Percentiles rank a stretch among this genome's conserved stretches.
Conservation (phyloP, 176 grass and related monocot species). For the Musa beccarii region DNA sequence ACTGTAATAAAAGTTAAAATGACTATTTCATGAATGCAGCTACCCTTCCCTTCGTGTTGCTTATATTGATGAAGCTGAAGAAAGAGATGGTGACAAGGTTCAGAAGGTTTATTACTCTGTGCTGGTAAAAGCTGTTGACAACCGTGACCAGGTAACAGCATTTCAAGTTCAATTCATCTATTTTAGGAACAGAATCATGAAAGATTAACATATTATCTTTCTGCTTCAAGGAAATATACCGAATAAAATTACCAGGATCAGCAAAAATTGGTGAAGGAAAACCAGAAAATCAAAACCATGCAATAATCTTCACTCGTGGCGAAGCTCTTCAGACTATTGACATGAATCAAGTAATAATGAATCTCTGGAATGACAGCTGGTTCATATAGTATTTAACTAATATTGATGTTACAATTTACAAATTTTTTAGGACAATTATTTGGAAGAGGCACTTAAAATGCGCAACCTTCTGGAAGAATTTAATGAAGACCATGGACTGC, state of each 20-base stretch:
- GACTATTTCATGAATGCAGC: constrained; percentile 39
- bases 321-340: constrained; percentile 95
- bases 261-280: constrained; percentile 92
- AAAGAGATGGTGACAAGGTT: constrained; percentile 80
- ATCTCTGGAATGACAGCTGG: constrained; percentile 10
- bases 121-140: constrained; percentile 87
- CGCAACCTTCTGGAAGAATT: constrained; percentile 90
- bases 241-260: constrained; percentile 87
- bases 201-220: constrained; percentile 25
- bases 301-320: constrained; percentile 86
- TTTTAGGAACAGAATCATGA: background rate
- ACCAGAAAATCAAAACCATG: constrained; percentile 97
- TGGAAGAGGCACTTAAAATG: constrained; percentile 98
- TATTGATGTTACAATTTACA: constrained; percentile 11
- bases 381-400: constrained; percentile 16
- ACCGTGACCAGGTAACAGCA: constrained; percentile 77
- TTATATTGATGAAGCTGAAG: constrained; percentile 98
- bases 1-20: background rate
- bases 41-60: constrained; percentile 85
- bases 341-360: constrained; percentile 82
- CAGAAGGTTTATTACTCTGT: constrained; percentile 92
- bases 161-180: constrained; percentile 8
- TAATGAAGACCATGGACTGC: constrained; percentile 81
- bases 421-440: constrained; percentile 72
- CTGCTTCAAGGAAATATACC: constrained; percentile 85